Evolutionary conservation across 2,329 filamentous ascomycete genomes (phyloP), one percentile per base, ranked within the genome.

Genomic region (Fusarium camptoceras): DNA sequence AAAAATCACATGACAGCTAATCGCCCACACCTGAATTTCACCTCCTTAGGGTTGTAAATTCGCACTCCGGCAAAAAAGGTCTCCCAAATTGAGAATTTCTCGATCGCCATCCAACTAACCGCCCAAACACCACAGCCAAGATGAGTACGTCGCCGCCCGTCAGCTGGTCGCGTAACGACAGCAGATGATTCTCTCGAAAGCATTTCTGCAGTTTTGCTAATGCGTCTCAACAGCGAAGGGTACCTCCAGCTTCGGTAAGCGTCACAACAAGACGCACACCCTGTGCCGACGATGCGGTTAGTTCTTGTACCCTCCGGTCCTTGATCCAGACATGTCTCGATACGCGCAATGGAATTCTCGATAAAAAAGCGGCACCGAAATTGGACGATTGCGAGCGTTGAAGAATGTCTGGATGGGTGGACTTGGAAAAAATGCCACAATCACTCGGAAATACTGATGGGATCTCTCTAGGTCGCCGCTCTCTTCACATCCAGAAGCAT

Each of bases 401-500:
- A 68, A 50, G 63, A 69, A 62, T 50, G 54, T 58, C 60, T 61
- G 48, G 42, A 43, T n/a, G 43, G 41, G 51, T 55, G 55, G 63
- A 44, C 30, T 43, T 39, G 55, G 43, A 57, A 59, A 56, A 28
- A 66, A 25, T n/a, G 24, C 22, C 20, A 5, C 50, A 27, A 49
- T 49, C 28, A 59, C 68, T n/a, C 28, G 31, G 47, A 56, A 62
- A 57, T 71, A 59, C 77, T 79, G 72, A 79, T 70, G 53, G 59
- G 28, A 53, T 50, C 62, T 70, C 64, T 73, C 59, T 79, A 97
- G 94, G 95, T 86, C 92, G 93, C 83, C 94, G 96, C 83, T 97
- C 96, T 81, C 91, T 98, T 86, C 96, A 99, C 92, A 91, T 98
- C 87, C 96, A 99, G 89, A 99, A 99, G 93, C 92, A 97, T 86